Evolutionary conservation across 495 filamentous ascomycete genomes (phyloP), one percentile per base, ranked within the genome.

Genomic region (Chaetomidium leptoderma): DNA sequence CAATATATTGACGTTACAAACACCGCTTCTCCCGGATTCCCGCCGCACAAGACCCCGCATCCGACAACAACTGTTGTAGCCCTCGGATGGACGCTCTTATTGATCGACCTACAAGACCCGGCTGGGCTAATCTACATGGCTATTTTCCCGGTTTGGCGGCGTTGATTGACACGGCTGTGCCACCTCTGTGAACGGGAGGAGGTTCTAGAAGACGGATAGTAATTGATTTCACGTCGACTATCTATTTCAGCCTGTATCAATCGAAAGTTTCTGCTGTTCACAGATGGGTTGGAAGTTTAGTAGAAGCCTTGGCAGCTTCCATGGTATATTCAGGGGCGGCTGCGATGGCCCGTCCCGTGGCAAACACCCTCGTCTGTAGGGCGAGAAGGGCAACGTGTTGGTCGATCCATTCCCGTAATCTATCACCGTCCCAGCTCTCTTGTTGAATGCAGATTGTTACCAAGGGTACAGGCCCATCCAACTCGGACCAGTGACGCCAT

Each of bases 111-210:
- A 10, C 2, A 32, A 9, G 14, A 4, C 19, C 47, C 47, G 47
- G 47, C 30, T 50, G 47, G 30, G 32, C 47, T 29, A 50, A 50
- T 50, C 17, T 50, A 24, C 30, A 23, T 17, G 16, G 17, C 30
- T 6, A 23, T 50, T 50, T 36, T 50, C 32, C 47, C 47, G 47
- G 47, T 35, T 50, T 35, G 19, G 47, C 47, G 47, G 47, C 13
- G 47, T 35, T 50, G 32, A 50, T 35, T 50, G 47, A 16, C 47
- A 24, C 4, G 23, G 30, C 19, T 23, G 16, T 24, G 29, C 6
- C 11, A 2, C 11, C 6, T 1, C 24, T 9, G 11, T 24, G 21
- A n/a, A n/a, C n/a, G 42, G 43, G 43, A 3, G 14, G 13, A 8
- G 30, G 30, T 50, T 50, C 30, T 36, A 50, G 47, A 50, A 50